Evolutionary conservation across 257 asterid species (phyloP).

Genomic region (Lantana camara): DNA sequence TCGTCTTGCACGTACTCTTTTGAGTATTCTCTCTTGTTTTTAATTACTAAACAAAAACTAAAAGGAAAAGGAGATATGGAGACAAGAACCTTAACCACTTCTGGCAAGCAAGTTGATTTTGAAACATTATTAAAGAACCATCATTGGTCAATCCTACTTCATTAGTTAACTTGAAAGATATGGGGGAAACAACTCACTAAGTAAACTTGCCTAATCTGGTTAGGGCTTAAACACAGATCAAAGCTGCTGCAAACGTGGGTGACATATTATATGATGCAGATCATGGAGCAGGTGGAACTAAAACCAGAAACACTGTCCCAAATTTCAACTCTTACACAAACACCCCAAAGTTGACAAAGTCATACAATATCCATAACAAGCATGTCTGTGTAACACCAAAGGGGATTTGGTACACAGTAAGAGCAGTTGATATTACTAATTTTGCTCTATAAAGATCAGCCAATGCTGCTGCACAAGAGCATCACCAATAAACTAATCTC

Average conservation of each 20-base stretch:
- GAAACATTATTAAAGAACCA: background rate
- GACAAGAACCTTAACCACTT: background rate
- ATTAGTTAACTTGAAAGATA: conserved; percentile 1
- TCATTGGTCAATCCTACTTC: background rate
- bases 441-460: conserved; percentile 34
- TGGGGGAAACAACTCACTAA: background rate
- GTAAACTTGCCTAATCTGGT: conserved; percentile 19
- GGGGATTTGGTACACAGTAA: conserved; percentile 56
- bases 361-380: conserved; percentile 30
- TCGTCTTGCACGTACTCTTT: background rate
- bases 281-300: conserved; percentile 77
- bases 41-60: background rate
- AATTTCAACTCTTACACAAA: conserved; percentile 22
- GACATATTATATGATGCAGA: conserved; percentile 30
- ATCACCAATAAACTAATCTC: background rate
- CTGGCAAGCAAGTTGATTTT: background rate
- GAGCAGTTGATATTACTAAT: conserved; percentile 46
- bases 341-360: conserved; percentile 33
- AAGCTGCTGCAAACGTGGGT: conserved; percentile 20
- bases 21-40: background rate
- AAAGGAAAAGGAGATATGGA: too few species aligned
- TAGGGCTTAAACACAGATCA: background rate
- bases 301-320: conserved; percentile 46
- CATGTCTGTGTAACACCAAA: conserved; percentile 2
- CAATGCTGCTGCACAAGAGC: background rate